phyloP scores from a whole-genome alignment of 2,329 filamentous ascomycete species.

The Aspergillus pseudonomiae region DNA sequence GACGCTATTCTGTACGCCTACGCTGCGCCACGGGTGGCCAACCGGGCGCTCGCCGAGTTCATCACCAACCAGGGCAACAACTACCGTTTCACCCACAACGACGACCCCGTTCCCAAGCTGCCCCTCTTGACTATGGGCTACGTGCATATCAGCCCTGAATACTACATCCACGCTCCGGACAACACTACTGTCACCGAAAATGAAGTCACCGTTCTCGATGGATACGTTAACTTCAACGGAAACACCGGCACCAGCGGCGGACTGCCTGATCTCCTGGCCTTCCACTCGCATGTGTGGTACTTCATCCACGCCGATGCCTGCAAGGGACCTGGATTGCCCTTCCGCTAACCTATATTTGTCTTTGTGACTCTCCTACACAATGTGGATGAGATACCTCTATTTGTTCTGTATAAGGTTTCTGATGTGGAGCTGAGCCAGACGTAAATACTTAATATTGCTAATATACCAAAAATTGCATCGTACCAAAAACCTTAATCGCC shows the following conservation, averaged over 20 bases:
- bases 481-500: not conserved
- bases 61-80: slow-evolving; percentile 57
- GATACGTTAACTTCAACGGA: slow-evolving; percentile 27
- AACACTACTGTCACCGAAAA: slow-evolving; percentile 22
- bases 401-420: not conserved
- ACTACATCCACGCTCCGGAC: slow-evolving; percentile 55
- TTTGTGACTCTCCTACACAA: not conserved
- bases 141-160: slow-evolving; percentile 70
- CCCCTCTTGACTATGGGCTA: slow-evolving; percentile 65
- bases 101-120: slow-evolving; percentile 70
- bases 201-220: slow-evolving; percentile 27
- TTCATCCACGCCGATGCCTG: slow-evolving; percentile 28
- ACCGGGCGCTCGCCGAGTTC: slow-evolving; percentile 57
- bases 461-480: not conserved
- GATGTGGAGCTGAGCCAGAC: not conserved
- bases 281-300: slow-evolving; percentile 31
- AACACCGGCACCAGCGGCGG: slow-evolving; percentile 28
- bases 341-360: not conserved
- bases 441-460: not conserved
- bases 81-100: slow-evolving; percentile 67
- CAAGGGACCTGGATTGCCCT: slow-evolving; percentile 17
- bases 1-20: slow-evolving; percentile 65
- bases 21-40: slow-evolving; percentile 68
- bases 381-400: not conserved
- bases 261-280: slow-evolving; percentile 14